Evolutionary conservation across 257 asterid genomes (phyloP), one percentile per base, ranked within the genome.

Genomic region (Lavandula angustifolia): DNA sequence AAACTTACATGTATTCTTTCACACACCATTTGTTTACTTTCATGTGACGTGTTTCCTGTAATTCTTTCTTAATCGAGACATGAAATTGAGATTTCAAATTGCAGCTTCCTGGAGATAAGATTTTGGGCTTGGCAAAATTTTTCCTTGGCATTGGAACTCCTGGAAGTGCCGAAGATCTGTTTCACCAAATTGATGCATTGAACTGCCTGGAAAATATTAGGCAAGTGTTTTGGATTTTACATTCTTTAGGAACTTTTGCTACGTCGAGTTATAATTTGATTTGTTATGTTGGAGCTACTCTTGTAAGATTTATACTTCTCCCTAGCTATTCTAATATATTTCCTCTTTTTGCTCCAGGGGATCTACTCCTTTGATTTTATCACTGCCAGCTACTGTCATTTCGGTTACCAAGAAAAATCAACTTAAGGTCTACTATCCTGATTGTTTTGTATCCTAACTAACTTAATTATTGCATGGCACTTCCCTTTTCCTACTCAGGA

Each of bases 71-170:
- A 16, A 37, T 49, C 17, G 70, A 41, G 64, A 71, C 53, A n/a
- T 71, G 31, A 71, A 51, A 49, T 63, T 54, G 51, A 55, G 62
- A 56, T 64, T 66, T 72, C 58, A 47, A 54, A 52, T 73, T 70
- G 82, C 95, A 89, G 99, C 81, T 94, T 75, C 95, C 97, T 34
- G 96, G 89, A 52, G 99, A 94, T 17, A 90, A 88, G 71, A 60
- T 89, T 66, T 70, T 81, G 79, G 94, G 99, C 54, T 82, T 94
- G 78, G 96, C 96, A 1, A 94, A 84, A 69, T 86, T 87, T 72
- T 86, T 92, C 72, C 96, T 92, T 75, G 92, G 91, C 32, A 57
- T 83, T 79, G 99, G 95, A 78, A 66, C 79, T 77, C 99, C 99
- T 8, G 96, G 96, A 42, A 81, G 80, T 69, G 81, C 78, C 51